Conservation (phyloP, 2,329 filamentous ascomycete genomes). For the Dactylellina cionopaga region DNA sequence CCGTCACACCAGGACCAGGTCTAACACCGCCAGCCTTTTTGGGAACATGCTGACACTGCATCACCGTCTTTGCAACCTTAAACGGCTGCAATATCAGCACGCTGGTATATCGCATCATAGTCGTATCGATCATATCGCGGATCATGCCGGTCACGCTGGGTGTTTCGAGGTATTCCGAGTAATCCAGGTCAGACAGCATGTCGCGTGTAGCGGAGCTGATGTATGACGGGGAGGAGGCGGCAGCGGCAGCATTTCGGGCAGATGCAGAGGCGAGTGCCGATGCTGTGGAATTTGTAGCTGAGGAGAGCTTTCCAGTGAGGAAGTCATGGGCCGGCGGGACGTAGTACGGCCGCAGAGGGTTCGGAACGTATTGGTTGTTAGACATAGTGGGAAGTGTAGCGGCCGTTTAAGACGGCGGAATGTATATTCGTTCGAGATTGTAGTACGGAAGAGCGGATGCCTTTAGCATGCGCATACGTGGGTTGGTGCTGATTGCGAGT, state of each 20-base stretch:
- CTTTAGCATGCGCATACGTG: neutral
- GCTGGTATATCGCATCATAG: slow-evolving; percentile 90
- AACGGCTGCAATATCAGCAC: slow-evolving; percentile 93
- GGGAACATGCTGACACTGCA: slow-evolving; percentile 68
- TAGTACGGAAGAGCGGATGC: no score
- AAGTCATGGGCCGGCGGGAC: slow-evolving; percentile 70
- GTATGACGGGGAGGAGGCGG: slow-evolving; percentile 54
- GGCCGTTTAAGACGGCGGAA: slow-evolving; percentile 16
- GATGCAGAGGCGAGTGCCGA: slow-evolving; percentile 63
- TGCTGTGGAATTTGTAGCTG: slow-evolving; percentile 59
- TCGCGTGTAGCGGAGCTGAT: slow-evolving; percentile 66
- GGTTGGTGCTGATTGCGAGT: neutral
- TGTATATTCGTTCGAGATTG: neutral
- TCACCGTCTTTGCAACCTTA: slow-evolving; percentile 91
- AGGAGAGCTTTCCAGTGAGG: slow-evolving; percentile 60
- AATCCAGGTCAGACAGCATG: slow-evolving; percentile 89
- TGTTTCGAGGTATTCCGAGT: slow-evolving; percentile 83
- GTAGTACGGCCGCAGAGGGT: slow-evolving; percentile 77
- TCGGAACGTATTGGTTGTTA: slow-evolving; percentile 65
- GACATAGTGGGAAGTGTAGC: slow-evolving; percentile 52
- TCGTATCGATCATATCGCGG: slow-evolving; percentile 81
- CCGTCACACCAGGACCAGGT: slow-evolving; percentile 24
- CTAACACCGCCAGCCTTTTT: slow-evolving; percentile 58
- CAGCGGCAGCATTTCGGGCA: slow-evolving; percentile 61
- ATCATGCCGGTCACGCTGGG: slow-evolving; percentile 78